These are phyloP conservation scores for Mesostigma viride DNA, from an alignment of 139 green algal species.

Conservation along the genomic window DNA sequence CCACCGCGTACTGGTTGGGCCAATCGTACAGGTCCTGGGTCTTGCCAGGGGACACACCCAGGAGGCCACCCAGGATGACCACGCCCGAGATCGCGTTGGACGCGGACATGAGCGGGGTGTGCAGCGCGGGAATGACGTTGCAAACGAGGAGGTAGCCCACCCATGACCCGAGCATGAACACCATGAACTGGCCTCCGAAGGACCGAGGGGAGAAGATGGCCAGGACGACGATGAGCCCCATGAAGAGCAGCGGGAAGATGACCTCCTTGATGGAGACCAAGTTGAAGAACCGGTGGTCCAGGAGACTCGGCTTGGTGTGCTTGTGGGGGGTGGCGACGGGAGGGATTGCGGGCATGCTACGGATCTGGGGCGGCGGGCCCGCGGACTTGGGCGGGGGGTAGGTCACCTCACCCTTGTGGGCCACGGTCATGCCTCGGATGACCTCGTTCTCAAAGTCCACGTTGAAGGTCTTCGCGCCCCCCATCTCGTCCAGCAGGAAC, in stretches of 20 bases:
- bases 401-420: conserved; percentile 3
- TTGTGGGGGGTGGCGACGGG: too few relatives aligned
- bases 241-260: neutral
- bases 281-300: neutral
- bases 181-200: neutral
- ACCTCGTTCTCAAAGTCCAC: conserved; percentile 20
- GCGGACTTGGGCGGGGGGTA: neutral
- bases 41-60: conserved; percentile 5
- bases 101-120: conserved; percentile 84
- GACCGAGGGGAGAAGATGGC: neutral
- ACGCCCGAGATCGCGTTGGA: conserved; percentile 79
- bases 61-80: conserved; percentile 17
- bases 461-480: neutral
- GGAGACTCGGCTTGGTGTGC: too few relatives aligned
- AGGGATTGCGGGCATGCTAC: too few relatives aligned
- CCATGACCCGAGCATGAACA: neutral
- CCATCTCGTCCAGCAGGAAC: conserved; percentile 32
- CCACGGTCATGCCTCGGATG: conserved; percentile 11
- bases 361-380: too few relatives aligned
- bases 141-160: conserved; percentile 36
- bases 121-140: conserved; percentile 72
- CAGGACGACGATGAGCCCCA: neutral
- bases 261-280: neutral
- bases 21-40: neutral
- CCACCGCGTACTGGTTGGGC: too few relatives aligned